These are phyloP conservation scores for Omphalotus olearius DNA, from an alignment of 1,284 basidiomycete species.

Conservation along the genomic window DNA sequence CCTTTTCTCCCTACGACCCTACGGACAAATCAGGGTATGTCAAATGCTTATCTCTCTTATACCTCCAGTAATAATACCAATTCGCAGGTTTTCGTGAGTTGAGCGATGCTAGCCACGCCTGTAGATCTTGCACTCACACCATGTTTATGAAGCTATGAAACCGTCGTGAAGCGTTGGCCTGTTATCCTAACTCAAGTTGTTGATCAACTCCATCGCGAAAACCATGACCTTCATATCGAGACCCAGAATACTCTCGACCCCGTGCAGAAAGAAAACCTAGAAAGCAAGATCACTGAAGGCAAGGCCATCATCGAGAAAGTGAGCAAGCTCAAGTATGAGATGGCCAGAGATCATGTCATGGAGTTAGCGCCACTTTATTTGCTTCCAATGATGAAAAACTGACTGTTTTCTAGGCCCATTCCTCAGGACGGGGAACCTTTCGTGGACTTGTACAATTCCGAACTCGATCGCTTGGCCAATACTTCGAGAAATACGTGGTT, in stretches of 20 bases:
- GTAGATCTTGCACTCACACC: neutral
- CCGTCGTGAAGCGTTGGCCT: slow-evolving; percentile 79
- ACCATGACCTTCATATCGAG: slow-evolving; percentile 25
- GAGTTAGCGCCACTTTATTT: slow-evolving; percentile 38
- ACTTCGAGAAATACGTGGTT: slow-evolving; percentile 79
- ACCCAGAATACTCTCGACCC: slow-evolving; percentile 16
- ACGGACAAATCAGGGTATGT: slow-evolving; percentile 55
- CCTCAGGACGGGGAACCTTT: slow-evolving; percentile 70
- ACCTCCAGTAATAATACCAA: neutral
- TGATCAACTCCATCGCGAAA: slow-evolving; percentile 58
- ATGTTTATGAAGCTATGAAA: slow-evolving; percentile 32
- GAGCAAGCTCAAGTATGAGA: slow-evolving; percentile 85
- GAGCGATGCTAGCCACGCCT: neutral
- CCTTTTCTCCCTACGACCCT: slow-evolving; percentile 64
- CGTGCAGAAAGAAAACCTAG: slow-evolving; percentile 11
- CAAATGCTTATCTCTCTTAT: neutral
- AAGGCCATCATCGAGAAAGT: slow-evolving; percentile 78
- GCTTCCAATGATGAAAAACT: neutral
- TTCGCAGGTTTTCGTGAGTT: slow-evolving; percentile 51
- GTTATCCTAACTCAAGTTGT: slow-evolving; percentile 81
- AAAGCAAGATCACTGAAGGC: slow-evolving; percentile 57
- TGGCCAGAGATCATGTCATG: slow-evolving; percentile 77
- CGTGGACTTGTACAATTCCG: slow-evolving; percentile 68
- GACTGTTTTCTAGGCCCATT: slow-evolving; percentile 48
- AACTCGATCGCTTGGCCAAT: slow-evolving; percentile 50